phyloP scores from a whole-genome alignment of 1,284 basidiomycete species.

The Moesziomyces antarcticus region DNA sequence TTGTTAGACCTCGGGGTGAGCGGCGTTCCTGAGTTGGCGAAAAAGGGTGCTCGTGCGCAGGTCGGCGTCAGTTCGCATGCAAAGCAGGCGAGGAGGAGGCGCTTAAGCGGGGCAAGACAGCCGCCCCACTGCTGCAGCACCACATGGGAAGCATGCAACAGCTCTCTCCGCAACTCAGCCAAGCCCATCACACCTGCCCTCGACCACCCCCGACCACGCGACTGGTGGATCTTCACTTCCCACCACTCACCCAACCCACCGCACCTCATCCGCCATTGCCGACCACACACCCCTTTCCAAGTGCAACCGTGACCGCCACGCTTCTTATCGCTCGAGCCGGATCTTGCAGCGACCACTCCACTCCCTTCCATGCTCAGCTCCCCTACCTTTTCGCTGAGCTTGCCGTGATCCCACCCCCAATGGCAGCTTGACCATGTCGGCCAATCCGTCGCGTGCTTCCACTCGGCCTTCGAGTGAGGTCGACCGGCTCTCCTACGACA shows the following conservation, averaged over 20 bases:
- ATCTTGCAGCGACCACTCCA: not conserved
- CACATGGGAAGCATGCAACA: not conserved
- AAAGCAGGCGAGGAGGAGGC: not conserved
- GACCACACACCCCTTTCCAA: no score
- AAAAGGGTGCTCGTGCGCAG: not conserved
- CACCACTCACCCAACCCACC: no score
- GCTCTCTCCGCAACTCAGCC: no score
- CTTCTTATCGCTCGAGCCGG: not conserved
- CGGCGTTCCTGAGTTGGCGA: not conserved
- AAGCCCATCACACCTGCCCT: no score
- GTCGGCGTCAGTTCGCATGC: not conserved
- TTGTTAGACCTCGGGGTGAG: not conserved
- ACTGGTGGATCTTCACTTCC: no score
- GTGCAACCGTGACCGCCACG: not conserved
- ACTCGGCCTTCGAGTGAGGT: conserved; percentile 43
- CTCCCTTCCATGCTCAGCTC: not conserved
- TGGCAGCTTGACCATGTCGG: conserved; percentile 18
- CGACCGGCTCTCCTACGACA: conserved; percentile 17
- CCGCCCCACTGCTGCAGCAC: not conserved
- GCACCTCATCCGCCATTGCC: no score
- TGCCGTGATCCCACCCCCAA: not conserved
- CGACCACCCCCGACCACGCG: no score
- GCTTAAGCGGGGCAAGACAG: not conserved
- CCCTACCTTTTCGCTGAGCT: not conserved
- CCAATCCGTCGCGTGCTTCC: conserved; percentile 21